Evolutionary conservation across 176 grass and related monocot species (phyloP).

Genomic region (Eragrostis nindensis): DNA sequence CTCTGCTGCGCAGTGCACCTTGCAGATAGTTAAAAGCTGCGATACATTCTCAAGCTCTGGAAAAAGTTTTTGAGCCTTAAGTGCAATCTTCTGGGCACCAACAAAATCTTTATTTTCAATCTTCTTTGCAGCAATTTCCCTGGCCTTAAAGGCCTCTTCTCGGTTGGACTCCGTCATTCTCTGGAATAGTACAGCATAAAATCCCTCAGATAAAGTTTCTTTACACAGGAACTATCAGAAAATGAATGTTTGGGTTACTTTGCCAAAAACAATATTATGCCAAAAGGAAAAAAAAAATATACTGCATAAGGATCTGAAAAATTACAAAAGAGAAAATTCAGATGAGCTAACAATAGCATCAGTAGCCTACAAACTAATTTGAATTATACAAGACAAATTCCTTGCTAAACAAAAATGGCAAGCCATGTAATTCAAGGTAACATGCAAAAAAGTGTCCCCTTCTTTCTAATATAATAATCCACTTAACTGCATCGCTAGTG

Average conservation of each 20-base stretch:
- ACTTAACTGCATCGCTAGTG: background rate
- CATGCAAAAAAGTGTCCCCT: background rate
- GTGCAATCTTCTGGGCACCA: conserved; percentile 69
- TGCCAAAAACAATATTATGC: conserved; percentile 24
- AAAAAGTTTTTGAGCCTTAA: conserved; percentile 79
- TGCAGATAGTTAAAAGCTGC: conserved; percentile 74
- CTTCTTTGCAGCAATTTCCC: conserved; percentile 69
- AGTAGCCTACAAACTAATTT: conserved; percentile 17
- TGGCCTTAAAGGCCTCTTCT: conserved; percentile 82
- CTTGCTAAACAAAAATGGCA: background rate
- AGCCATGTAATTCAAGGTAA: background rate
- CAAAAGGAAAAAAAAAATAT: background rate
- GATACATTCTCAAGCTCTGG: conserved; percentile 81
- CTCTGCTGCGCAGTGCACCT: conserved; percentile 76
- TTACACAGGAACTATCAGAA: conserved; percentile 30
- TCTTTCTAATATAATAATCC: background rate
- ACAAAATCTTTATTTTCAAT: conserved; percentile 69
- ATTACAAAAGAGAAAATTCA: conserved; percentile 1
- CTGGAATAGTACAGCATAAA: conserved; percentile 13
- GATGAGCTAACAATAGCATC: background rate
- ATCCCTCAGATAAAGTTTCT: conserved; percentile 34
- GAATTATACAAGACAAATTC: conserved; percentile 10
- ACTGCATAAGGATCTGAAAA: conserved; percentile 35
- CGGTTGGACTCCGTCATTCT: conserved; percentile 69
- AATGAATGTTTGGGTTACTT: conserved; percentile 10